Evolutionary conservation across 2,329 filamentous ascomycete genomes (phyloP).

Genomic region (Cladosporium sp.): DNA sequence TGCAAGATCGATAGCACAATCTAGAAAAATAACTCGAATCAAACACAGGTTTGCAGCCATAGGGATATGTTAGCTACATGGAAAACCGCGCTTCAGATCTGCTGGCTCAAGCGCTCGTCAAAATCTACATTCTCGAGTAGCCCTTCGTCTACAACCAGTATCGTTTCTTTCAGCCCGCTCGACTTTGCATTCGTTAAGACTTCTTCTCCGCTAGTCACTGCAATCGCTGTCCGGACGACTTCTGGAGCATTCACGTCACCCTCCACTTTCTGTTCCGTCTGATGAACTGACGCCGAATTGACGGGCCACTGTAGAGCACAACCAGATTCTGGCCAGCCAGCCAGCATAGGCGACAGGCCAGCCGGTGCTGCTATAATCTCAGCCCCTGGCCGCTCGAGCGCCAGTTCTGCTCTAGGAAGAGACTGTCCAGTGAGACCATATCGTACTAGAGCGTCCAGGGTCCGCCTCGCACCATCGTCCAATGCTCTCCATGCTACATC

Average conservation of each 20-base stretch:
- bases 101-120: not conserved
- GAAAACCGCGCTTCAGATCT: not conserved
- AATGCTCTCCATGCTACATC: constrained; percentile 2
- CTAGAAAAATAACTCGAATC: too few species aligned
- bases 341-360: not conserved
- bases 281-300: not conserved
- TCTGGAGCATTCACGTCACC: not conserved
- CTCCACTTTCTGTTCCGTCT: not conserved
- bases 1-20: too few species aligned
- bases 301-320: too few species aligned
- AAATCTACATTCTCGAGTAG: not conserved
- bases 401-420: not conserved
- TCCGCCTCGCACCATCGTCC: not conserved
- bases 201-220: too few species aligned
- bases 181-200: too few species aligned
- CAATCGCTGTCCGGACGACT: not conserved
- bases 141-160: not conserved
- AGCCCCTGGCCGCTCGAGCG: not conserved
- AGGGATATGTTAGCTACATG: not conserved
- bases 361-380: not conserved
- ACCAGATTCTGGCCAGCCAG: too few species aligned
- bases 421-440: not conserved
- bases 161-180: not conserved
- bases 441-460: not conserved
- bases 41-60: too few species aligned